These are phyloP conservation scores for Harringtonia aguacate DNA, from an alignment of 2,329 filamentous ascomycete species.

Conservation along the genomic window DNA sequence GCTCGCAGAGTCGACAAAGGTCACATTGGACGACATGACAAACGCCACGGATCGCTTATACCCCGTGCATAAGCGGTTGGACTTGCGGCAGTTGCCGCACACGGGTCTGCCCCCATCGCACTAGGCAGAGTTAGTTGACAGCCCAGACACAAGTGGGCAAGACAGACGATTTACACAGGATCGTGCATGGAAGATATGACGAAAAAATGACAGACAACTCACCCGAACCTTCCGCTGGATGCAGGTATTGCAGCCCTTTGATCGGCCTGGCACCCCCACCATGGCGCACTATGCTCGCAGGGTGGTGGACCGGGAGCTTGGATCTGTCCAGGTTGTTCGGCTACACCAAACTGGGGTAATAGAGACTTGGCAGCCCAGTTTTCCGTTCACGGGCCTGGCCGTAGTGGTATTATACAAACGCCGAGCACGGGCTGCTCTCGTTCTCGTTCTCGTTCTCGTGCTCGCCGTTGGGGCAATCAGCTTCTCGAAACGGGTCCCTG, in stretches of 20 bases:
- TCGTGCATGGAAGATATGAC: too few relatives aligned
- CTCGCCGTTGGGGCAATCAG: too few relatives aligned
- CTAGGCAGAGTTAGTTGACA: slow-evolving; percentile 6
- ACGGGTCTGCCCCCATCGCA: slow-evolving; percentile 12
- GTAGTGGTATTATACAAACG: too few relatives aligned
- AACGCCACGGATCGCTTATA: slow-evolving; percentile 13
- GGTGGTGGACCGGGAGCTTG: too few relatives aligned
- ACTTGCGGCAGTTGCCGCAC: slow-evolving; percentile 17
- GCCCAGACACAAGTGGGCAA: too few relatives aligned
- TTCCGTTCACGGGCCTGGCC: too few relatives aligned
- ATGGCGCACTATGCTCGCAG: slow-evolving; percentile 5
- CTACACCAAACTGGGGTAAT: too few relatives aligned
- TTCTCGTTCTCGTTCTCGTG: too few relatives aligned
- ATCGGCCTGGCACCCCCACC: slow-evolving; percentile 14
- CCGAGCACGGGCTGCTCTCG: too few relatives aligned
- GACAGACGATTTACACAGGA: not conserved
- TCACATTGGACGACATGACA: slow-evolving; percentile 9
- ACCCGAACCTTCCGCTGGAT: slow-evolving; percentile 13
- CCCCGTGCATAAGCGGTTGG: slow-evolving; percentile 14
- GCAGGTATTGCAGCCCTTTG: slow-evolving; percentile 13
- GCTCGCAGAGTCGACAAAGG: not conserved
- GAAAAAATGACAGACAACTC: not conserved
- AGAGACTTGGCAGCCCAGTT: too few relatives aligned
- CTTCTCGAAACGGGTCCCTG: too few relatives aligned
- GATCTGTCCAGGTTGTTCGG: too few relatives aligned